Evolutionary conservation across 2,329 filamentous ascomycete genomes (phyloP), one percentile per base, ranked within the genome.

Genomic region (Alternaria arborescens): DNA sequence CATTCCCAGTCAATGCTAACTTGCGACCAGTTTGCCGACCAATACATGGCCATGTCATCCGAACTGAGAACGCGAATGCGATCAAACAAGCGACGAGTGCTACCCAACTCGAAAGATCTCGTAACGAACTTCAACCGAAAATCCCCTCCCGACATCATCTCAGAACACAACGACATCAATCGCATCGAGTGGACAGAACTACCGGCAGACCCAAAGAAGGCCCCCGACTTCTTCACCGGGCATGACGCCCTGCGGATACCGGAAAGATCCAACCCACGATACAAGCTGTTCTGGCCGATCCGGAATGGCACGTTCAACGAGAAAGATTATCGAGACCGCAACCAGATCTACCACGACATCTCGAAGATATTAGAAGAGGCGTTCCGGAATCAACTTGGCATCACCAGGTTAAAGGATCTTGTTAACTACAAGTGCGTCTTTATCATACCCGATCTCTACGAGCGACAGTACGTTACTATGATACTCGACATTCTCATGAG

Each of bases 81-180:
- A 63, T 87, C 89, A 68, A 97, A 97, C 81, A 98, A 98, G 84
- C 89, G 93, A 75, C 91, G 97, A 77, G 94, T 97, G 16, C 82
- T 98, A 51, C 95, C 95, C n/a, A 98, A 98, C 76, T 97, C 94
- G 0, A 97, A 97, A 78, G 95, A 99, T 74, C 84, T 97, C 60
- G 94, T 97, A 1, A 88, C 94, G 66, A 98, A 97, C 75, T 98
- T 92, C 84, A 99, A 99, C 79, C 88, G 91, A 54, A 87, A 92
- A 48, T 91, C 89, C 1, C 88, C 91, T 34, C 90, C 93, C 7
- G 95, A 98, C 69, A 87, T 90, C 50, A 98, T 99, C 61, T 90
- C 91, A 5, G 91, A 95, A 73, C 95, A 98, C 80, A 99, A 98
- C 76, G 95, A 99, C 72, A 92, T 94, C 0, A 84, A 97, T 69